Percentiles rank a stretch among this genome's conserved stretches.
Evolutionary conservation across 176 grass and related monocot genomes (phyloP).

Genomic region (Carex scoparia): DNA sequence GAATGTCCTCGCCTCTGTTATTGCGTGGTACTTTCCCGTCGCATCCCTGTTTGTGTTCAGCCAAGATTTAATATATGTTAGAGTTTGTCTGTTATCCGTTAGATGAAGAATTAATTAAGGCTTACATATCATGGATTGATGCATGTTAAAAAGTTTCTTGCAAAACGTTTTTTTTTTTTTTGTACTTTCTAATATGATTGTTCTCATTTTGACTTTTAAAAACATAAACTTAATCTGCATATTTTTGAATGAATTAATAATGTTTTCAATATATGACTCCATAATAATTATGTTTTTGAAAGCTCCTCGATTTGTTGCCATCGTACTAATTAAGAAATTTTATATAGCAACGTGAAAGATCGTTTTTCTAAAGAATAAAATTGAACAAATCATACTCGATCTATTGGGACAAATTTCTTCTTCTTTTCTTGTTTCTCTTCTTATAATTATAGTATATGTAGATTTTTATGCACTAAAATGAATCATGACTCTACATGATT

Average conservation of each 20-base stretch:
- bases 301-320: neutral
- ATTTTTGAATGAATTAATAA: neutral
- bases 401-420: neutral
- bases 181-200: neutral
- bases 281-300: neutral
- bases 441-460: neutral
- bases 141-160: neutral
- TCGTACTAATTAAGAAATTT: neutral
- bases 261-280: neutral
- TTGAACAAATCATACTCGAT: neutral
- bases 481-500: neutral
- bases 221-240: neutral
- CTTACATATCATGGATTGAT: neutral
- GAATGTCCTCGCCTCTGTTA: constrained; percentile 44
- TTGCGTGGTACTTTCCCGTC: constrained; percentile 57
- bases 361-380: neutral
- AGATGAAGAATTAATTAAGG: neutral
- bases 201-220: neutral
- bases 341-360: neutral
- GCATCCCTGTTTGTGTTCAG: constrained; percentile 31
- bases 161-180: neutral
- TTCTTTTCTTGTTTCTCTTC: neutral
- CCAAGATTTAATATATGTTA: neutral
- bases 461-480: neutral
- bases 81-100: neutral